phyloP scores from a whole-genome alignment of 148 eudicot species.

The Rhododendron williamsianum region DNA sequence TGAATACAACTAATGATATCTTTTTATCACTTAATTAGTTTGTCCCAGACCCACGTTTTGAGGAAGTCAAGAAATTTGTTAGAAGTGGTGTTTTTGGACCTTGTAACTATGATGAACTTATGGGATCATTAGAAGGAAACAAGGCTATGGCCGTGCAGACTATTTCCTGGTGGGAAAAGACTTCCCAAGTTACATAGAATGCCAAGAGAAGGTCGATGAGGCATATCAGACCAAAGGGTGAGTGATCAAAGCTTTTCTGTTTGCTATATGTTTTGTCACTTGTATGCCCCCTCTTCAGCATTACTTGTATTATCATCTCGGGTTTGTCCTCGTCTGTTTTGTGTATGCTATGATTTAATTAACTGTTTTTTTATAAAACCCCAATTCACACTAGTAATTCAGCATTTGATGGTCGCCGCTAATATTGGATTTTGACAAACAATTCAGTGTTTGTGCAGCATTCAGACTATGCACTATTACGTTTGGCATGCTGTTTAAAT shows the following conservation, averaged over 20 bases:
- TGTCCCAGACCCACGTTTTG: conserved; percentile 78
- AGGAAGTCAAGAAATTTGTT: conserved; percentile 72
- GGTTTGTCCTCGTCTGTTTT: not conserved
- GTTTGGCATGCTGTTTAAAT: not conserved
- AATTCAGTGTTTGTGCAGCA: not conserved
- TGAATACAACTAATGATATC: not conserved
- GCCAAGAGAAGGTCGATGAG: conserved; percentile 89
- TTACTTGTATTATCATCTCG: not conserved
- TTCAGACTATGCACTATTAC: not conserved
- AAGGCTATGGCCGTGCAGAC: conserved; percentile 90
- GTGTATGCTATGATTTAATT: not conserved
- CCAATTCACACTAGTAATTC: not conserved
- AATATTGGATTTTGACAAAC: not conserved
- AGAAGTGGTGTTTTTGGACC: conserved; percentile 79
- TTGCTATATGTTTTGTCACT: conserved; percentile 1
- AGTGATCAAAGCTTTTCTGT: conserved; percentile 15
- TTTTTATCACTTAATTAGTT: conserved; percentile 40
- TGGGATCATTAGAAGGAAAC: conserved; percentile 86
- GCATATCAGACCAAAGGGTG: conserved; percentile 82
- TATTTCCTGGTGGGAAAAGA: conserved; percentile 97
- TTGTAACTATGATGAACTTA: conserved; percentile 49
- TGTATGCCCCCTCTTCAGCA: not conserved
- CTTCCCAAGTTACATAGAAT: conserved; percentile 87
- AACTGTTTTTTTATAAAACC: not conserved
- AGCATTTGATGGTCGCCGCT: not conserved